phyloP scores from a whole-genome alignment of 345 rosid species.

The Citrus medica region DNA sequence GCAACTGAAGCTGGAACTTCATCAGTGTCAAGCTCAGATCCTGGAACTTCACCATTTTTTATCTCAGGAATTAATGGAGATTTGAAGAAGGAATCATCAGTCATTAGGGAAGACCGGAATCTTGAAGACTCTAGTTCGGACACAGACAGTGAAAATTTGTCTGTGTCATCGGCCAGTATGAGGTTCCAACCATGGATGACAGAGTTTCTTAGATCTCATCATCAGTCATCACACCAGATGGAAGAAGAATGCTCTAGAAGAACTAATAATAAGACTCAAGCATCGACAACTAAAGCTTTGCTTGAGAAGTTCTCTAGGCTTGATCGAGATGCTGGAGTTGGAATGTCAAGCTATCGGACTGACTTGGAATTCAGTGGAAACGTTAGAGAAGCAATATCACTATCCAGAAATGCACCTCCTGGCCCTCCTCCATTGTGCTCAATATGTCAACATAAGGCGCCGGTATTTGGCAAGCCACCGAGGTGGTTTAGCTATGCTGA shows the following conservation, averaged over 20 bases:
- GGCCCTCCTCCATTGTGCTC: constrained; percentile 99
- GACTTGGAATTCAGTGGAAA: constrained; percentile 68
- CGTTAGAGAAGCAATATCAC: constrained; percentile 81
- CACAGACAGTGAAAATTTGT: constrained; percentile 70
- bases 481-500: constrained; percentile 93
- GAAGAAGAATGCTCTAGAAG: constrained; percentile 55
- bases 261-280: constrained; percentile 36
- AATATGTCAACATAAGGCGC: constrained; percentile 95
- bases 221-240: constrained; percentile 42
- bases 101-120: constrained; percentile 50
- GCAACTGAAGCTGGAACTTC: constrained; percentile 94
- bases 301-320: constrained; percentile 65
- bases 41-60: constrained; percentile 86
- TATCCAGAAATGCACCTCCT: constrained; percentile 76
- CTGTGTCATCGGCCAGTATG: constrained; percentile 71
- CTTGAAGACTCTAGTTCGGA: constrained; percentile 71
- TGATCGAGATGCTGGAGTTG: constrained; percentile 53
- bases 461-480: constrained; percentile 96
- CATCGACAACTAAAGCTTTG: constrained; percentile 52
- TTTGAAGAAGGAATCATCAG: constrained; percentile 60
- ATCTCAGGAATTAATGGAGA: constrained; percentile 52
- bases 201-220: constrained; percentile 50
- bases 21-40: constrained; percentile 93
- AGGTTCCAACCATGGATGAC: constrained; percentile 90
- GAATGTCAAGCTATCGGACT: constrained; percentile 45